Evolutionary conservation across 225 moss, liverwort and hornwort genomes (phyloP).

Genomic region (Straminergon stramineum): DNA sequence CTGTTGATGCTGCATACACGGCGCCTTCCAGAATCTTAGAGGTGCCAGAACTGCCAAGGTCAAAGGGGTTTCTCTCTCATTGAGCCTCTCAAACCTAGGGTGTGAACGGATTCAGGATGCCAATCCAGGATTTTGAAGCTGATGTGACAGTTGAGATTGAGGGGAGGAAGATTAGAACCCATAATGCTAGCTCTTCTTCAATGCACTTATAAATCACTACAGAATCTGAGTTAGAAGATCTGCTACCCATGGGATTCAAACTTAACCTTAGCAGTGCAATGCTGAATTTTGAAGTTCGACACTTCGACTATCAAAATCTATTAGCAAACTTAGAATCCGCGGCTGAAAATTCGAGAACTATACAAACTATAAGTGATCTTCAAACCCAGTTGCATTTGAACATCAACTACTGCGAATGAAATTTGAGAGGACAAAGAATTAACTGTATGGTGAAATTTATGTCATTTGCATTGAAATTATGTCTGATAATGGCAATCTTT

Average conservation of each 20-base stretch:
- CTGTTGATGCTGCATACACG: slow-evolving; percentile 38
- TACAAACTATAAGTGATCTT: neutral
- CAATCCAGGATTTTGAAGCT: neutral
- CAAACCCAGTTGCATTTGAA: neutral
- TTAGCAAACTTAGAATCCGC: neutral
- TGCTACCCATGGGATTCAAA: neutral
- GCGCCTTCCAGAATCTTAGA: slow-evolving; percentile 33
- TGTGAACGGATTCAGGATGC: neutral
- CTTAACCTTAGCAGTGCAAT: neutral
- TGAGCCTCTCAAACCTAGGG: slow-evolving; percentile 1
- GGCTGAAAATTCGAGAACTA: neutral
- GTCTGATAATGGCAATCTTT: neutral
- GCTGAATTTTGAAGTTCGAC: neutral
- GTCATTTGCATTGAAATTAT: neutral
- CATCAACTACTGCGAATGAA: neutral
- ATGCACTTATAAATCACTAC: neutral
- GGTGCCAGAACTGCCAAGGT: slow-evolving; percentile 13
- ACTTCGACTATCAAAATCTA: neutral
- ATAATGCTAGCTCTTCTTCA: neutral
- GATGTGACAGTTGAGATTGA: neutral
- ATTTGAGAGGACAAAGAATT: neutral
- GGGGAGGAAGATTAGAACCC: neutral
- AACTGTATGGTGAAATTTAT: neutral
- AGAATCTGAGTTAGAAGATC: neutral
- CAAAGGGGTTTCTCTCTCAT: slow-evolving; percentile 11